Conservation (phyloP, 441 rosid genomes). For the Adansonia madagascariensis region DNA sequence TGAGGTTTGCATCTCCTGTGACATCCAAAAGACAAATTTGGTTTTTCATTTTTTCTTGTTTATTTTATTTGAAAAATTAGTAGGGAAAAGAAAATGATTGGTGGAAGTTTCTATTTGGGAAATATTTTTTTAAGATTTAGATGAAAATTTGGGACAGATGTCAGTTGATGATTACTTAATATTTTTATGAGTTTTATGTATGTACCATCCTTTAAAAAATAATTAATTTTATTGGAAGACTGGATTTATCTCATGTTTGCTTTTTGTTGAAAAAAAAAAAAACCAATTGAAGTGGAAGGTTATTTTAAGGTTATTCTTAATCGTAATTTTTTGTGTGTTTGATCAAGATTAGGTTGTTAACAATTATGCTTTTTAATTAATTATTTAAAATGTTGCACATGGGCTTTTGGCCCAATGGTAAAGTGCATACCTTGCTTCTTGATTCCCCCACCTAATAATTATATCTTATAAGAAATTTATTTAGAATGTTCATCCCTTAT, state of each 20-base stretch:
- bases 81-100: conserved; percentile 6
- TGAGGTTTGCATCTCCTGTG: neutral
- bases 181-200: neutral
- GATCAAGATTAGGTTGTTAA: neutral
- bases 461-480: neutral
- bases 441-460: neutral
- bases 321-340: neutral
- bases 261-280: neutral
- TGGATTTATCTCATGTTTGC: neutral
- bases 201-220: neutral
- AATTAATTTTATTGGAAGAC: neutral
- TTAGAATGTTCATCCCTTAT: neutral
- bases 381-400: neutral
- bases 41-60: neutral
- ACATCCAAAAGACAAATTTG: neutral
- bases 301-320: neutral
- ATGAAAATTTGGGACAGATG: neutral
- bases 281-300: neutral
- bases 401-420: neutral
- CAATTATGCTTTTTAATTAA: neutral
- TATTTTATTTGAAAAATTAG: neutral
- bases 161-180: neutral
- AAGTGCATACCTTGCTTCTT: neutral
- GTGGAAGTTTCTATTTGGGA: neutral
- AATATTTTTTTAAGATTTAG: neutral